Evolutionary conservation across 208 protist genomes (phyloP).

Genomic region (Leishmania martiniquensis): DNA sequence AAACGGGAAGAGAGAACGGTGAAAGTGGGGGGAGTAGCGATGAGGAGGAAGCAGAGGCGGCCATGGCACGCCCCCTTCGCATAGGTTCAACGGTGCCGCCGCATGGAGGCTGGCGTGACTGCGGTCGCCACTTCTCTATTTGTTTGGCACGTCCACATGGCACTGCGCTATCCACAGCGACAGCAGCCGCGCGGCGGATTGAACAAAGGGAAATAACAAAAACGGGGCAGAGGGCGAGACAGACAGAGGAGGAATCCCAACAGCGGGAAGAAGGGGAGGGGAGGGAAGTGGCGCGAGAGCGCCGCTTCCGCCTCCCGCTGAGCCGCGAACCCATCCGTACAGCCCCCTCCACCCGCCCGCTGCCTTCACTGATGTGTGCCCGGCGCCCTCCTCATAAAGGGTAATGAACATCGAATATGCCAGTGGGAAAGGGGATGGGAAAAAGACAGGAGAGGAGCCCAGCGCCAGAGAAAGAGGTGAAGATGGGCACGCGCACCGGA

Average conservation of each 20-base stretch:
- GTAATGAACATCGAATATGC: conserved; percentile 12
- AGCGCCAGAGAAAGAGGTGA: no score
- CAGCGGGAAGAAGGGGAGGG: not conserved
- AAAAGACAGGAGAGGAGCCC: not conserved
- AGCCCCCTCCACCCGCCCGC: not conserved
- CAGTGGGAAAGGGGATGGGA: not conserved
- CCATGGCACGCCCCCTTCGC: not conserved
- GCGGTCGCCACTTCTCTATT: not conserved
- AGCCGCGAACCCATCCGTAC: not conserved
- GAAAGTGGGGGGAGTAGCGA: not conserved
- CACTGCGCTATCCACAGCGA: not conserved
- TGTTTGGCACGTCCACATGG: no score
- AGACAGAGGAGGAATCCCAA: no score
- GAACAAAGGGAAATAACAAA: not conserved
- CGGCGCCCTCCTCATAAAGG: not conserved
- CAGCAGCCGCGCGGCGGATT: not conserved
- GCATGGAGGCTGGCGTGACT: not conserved
- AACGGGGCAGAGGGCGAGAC: not conserved
- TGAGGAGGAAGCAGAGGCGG: not conserved
- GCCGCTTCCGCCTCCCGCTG: not conserved
- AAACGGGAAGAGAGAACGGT: not conserved
- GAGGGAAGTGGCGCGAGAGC: not conserved
- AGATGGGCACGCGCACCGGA: not conserved
- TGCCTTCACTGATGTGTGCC: not conserved
- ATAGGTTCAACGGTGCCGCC: not conserved